These are phyloP conservation scores for Emmonsiellopsis sp. DNA, from an alignment of 2,329 filamentous ascomycete species.

Conservation along the genomic window DNA sequence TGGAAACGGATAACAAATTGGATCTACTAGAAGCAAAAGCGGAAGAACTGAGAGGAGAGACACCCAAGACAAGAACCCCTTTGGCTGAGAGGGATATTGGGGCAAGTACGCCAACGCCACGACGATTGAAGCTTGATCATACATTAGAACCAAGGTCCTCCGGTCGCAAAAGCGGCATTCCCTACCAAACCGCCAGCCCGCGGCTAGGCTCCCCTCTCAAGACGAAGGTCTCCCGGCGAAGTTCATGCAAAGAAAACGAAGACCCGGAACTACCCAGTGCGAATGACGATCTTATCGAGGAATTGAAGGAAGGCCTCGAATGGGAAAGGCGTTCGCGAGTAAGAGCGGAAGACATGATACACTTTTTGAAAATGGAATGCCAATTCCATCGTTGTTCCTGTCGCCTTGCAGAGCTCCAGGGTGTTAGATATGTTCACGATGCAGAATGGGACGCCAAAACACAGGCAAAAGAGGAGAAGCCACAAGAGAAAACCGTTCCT, in stretches of 20 bases:
- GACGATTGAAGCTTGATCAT: conserved; percentile 13
- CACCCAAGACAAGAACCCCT: conserved; percentile 15
- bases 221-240: conserved; percentile 5
- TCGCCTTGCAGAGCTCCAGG: conserved; percentile 34
- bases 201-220: conserved; percentile 9
- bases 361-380: conserved; percentile 41
- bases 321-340: conserved; percentile 41
- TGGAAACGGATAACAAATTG: conserved; percentile 29
- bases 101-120: conserved; percentile 22
- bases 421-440: conserved; percentile 32
- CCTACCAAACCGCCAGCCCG: conserved; percentile 12
- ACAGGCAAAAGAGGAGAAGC: conserved; percentile 6
- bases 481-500: not conserved
- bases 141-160: not conserved
- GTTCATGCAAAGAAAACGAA: conserved; percentile 14
- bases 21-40: conserved; percentile 23
- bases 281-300: conserved; percentile 36
- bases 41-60: conserved; percentile 16
- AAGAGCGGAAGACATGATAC: conserved; percentile 48
- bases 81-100: conserved; percentile 24
- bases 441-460: conserved; percentile 18
- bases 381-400: conserved; percentile 41
- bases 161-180: conserved; percentile 5
- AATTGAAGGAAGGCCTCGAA: conserved; percentile 40
- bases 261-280: conserved; percentile 14